Evolutionary conservation across 805 yeast species (phyloP), one percentile per base, ranked within the genome.

Genomic region (Cephaloascus fragrans): DNA sequence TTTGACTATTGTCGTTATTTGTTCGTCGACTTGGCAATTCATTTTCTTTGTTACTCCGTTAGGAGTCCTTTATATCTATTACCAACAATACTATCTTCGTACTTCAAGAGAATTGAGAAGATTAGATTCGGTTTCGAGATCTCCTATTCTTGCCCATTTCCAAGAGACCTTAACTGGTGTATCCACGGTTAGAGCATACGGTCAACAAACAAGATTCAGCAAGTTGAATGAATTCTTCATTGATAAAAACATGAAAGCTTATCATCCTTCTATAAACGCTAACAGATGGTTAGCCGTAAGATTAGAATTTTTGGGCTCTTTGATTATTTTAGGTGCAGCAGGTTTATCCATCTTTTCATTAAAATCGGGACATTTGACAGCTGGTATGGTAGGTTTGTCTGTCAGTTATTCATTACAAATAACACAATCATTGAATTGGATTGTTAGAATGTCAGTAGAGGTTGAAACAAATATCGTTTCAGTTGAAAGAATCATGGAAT

Each of bases 211-310:
- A 1, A 69, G 93, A 56, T 84, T 84, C 53, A 63, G 61, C 34
- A 75, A 67, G 48, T 68, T 83, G 56, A 83, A 83, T 55, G 75
- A 76, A 52, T 63, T 73, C 32, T 75, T 84, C 54, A 73, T 89
- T 50, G 97, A 93, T 55, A 75, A 74, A 51, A 90, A 93, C 57
- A 77, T 90, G 83, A 73, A 83, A 50, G 97, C 97, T 0, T 87
- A 76, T 53, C 94, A 87, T 68, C 96, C 97, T 20, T 74, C 95
- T 9, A 78, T 88, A 41, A 83, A 85, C 56, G 89, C 96, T 10
- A 93, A 94, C 59, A 78, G 99, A 64, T 93, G 99, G 99, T 73
- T 93, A 44, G 96, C 97, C 8, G 95, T 87, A 9, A 75, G 99
- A 53, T 71, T 93, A 43, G 97, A 94, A 60, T 80, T 85, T 46